Evolutionary conservation across 139 green algal genomes (phyloP), one percentile per base, ranked within the genome.

Genomic region (Chlamydomonas applanata): DNA sequence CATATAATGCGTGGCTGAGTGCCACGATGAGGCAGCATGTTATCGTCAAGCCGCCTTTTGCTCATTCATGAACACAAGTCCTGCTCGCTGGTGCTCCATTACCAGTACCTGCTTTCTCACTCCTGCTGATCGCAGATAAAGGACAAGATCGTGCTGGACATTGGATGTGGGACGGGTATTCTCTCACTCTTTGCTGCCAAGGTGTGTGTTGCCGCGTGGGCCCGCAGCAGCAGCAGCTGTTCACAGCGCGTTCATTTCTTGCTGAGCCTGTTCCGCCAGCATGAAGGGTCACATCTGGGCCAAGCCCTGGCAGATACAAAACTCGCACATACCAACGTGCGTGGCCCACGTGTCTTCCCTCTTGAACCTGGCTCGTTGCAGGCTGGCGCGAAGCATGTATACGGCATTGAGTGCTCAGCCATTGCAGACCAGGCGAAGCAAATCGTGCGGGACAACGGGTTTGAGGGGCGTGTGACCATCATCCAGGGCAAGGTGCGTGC

Each of bases 131-230:
- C 66, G 65, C 80, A 93, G 69, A 90, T 93, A 73, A 88, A 92
- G 46, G 93, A 85, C 56, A 90, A 92, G 35, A 72, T 72, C 0
- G 91, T 98, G 25, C 82, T 98, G 57, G 95, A 98, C 75, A 91
- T 98, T 4, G 95, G 95, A 30, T 98, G 95, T 76, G 94, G 94
- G 54, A 98, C 94, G 0, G 94, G 92, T 75, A 97, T 98, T 70
- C 84, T 98, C 3, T 97, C 89, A 36, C 87, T 98, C 49, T 97
- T 98, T 82, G 88, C 88, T n/a, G 94, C 95, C 1, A 94, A 94
- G 83, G 85, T 91, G 53, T n/a, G n/a, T n/a, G n/a, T n/a, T n/a
- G n/a, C n/a, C n/a, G n/a, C n/a, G n/a, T n/a, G n/a, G n/a, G n/a
- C n/a, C n/a, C n/a, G n/a, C n/a, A n/a, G n/a, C n/a, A n/a, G n/a